These are phyloP conservation scores for Teunomyces cretensis DNA, from an alignment of 805 yeast species.

Conservation along the genomic window DNA sequence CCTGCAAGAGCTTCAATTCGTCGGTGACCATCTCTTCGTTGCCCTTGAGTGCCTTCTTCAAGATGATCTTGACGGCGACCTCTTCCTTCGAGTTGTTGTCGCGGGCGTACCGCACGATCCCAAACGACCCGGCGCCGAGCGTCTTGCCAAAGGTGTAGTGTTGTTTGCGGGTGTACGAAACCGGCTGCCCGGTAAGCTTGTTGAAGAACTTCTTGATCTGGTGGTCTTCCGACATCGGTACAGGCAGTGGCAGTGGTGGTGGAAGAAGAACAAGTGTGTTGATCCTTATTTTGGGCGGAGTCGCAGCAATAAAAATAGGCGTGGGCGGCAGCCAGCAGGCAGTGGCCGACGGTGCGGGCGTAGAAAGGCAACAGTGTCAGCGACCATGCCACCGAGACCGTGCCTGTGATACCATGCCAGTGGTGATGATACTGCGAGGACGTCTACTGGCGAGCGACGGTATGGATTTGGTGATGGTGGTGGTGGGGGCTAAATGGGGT, in stretches of 20 bases:
- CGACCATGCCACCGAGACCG: too few species aligned
- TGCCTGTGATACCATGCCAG: too few species aligned
- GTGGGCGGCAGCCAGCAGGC: too few species aligned
- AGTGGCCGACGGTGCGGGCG: too few species aligned
- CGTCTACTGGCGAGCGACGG: too few species aligned
- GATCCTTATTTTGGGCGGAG: too few species aligned
- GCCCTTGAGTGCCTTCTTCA: conserved; percentile 81
- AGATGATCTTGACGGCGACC: conserved; percentile 86
- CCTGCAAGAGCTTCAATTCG: conserved; percentile 69
- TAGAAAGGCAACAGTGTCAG: too few species aligned
- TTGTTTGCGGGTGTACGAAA: conserved; percentile 61
- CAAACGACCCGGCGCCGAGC: conserved; percentile 93
- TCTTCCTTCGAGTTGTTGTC: conserved; percentile 52
- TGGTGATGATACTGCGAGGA: too few species aligned
- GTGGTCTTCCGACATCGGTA: conserved; percentile 6
- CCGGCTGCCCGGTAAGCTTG: conserved; percentile 72
- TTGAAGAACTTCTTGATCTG: conserved; percentile 42
- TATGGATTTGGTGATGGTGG: too few species aligned
- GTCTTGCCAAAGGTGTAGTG: conserved; percentile 78
- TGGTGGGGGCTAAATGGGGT: too few species aligned
- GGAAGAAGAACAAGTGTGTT: background rate
- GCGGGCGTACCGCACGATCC: conserved; percentile 82
- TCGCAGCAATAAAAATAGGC: background rate
- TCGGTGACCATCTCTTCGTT: conserved; percentile 75
- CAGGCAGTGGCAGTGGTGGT: background rate